Conservation (phyloP, 164 flowering plant genomes). For the Chloranthus sessilifolius region DNA sequence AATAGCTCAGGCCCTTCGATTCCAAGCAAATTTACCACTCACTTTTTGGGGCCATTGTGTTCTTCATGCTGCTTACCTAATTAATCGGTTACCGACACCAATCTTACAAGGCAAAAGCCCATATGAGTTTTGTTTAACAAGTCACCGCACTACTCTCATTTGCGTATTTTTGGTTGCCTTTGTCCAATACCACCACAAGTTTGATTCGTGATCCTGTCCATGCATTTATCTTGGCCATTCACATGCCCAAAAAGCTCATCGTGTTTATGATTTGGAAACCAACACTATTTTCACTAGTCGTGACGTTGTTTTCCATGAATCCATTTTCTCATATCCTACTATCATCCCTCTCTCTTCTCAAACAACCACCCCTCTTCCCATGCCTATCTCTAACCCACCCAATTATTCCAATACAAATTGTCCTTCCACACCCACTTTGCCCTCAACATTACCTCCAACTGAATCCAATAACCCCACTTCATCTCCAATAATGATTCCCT, state of each 20-base stretch:
- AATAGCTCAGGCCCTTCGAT: not conserved
- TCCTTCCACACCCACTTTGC: too few species aligned
- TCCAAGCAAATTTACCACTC: conserved; percentile 6
- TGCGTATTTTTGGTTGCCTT: not conserved
- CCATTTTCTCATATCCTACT: not conserved
- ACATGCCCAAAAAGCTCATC: not conserved
- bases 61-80: not conserved
- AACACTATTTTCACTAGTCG: not conserved
- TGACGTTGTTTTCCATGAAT: not conserved
- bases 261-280: not conserved
- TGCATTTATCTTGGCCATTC: not conserved
- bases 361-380: too few species aligned
- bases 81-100: conserved; percentile 1
- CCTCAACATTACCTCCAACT: not conserved
- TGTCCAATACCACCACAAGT: not conserved
- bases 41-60: conserved; percentile 5
- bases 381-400: too few species aligned
- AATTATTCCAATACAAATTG: too few species aligned
- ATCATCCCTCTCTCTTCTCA: not conserved
- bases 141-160: not conserved
- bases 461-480: not conserved
- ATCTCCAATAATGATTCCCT: not conserved
- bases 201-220: not conserved
- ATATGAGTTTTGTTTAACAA: not conserved
- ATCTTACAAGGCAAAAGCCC: not conserved